Evolutionary conservation across 441 rosid species (phyloP), one percentile per base, ranked within the genome.

Genomic region (Gossypium schwendimanii): DNA sequence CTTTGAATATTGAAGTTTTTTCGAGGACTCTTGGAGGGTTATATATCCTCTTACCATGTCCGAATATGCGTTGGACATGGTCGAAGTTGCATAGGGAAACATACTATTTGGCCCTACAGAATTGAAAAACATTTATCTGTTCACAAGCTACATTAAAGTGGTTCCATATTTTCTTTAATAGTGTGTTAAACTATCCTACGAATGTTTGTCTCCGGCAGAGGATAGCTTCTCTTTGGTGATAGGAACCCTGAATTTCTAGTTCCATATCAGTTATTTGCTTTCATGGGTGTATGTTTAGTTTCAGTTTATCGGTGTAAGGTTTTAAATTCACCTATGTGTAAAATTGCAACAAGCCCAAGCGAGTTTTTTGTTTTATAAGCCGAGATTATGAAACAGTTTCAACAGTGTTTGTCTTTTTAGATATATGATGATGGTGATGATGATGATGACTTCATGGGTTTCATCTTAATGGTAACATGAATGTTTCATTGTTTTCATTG

Each of bases 401-500:
- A 11, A 20, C 12, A 4, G 7, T 18, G 1, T 11, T 33, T 36
- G 6, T 55, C 10, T 55, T 14, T 66, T 55, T 55, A 55, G 53
- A 55, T 55, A 39, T 18, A 18, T 20, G 24, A 18, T 65, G 23
- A 26, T 33, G 39, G 39, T 33, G 39, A 6, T 33, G 39, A 33
- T 33, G 39, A 18, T 65, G n/a, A 26, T 14, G n/a, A 6, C 23
- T 70, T 54, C 23, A 6, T 9, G 24, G 18, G 17, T 41, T 58
- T 41, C 54, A 8, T 70, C 18, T 14, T 58, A 7, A 4, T 14
- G 0, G 5, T 36, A 41, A 14, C 20, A 24, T 71, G 54, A 23
- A 73, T 28, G 15, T 64, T 74, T 45, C 57, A 44, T 79, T 41
- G 47, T 62, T 50, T 72, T 78, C 18, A 7, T 31, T 75, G 68